phyloP scores from a whole-genome alignment of 73 alveolate genomes.

The Paraurostyla sp. region DNA sequence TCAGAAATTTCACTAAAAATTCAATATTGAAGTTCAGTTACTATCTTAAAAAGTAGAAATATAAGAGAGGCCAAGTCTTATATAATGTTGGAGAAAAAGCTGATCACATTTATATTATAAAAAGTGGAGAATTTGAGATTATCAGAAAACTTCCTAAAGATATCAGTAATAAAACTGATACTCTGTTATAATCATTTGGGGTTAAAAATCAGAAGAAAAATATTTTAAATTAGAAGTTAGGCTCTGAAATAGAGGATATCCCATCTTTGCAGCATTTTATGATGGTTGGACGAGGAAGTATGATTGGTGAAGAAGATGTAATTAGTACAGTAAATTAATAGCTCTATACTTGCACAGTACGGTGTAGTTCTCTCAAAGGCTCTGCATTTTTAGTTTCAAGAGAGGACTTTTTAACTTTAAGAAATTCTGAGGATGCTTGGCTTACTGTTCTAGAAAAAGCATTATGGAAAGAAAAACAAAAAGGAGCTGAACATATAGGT shows the following conservation, averaged over 20 bases:
- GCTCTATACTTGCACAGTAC: slow-evolving; percentile 17
- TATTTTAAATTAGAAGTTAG: neutral
- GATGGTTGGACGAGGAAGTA: slow-evolving; percentile 52
- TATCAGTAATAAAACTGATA: neutral
- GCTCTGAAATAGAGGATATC: neutral
- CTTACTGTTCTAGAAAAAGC: slow-evolving; percentile 9
- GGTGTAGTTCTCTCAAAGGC: neutral
- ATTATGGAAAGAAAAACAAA: slow-evolving; percentile 32
- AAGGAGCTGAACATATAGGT: slow-evolving; percentile 25
- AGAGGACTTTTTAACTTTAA: slow-evolving; percentile 26
- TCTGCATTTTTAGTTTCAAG: neutral
- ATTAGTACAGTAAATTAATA: neutral
- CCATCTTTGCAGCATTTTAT: neutral
- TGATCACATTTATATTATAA: slow-evolving; percentile 60
- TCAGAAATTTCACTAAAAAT: slow-evolving; percentile 65
- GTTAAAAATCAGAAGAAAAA: neutral
- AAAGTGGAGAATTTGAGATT: slow-evolving; percentile 74
- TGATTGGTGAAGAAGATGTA: slow-evolving; percentile 74
- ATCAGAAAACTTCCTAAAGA: slow-evolving; percentile 53
- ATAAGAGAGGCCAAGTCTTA: slow-evolving; percentile 46
- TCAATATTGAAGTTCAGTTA: slow-evolving; percentile 64
- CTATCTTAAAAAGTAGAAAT: slow-evolving; percentile 46
- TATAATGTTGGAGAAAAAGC: slow-evolving; percentile 66
- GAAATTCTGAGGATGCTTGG: slow-evolving; percentile 28
- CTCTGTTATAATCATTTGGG: neutral